Base-by-base conservation (phyloP, 2,329 filamentous ascomycete genomes). In the Neoarthrinium moseri region DNA sequence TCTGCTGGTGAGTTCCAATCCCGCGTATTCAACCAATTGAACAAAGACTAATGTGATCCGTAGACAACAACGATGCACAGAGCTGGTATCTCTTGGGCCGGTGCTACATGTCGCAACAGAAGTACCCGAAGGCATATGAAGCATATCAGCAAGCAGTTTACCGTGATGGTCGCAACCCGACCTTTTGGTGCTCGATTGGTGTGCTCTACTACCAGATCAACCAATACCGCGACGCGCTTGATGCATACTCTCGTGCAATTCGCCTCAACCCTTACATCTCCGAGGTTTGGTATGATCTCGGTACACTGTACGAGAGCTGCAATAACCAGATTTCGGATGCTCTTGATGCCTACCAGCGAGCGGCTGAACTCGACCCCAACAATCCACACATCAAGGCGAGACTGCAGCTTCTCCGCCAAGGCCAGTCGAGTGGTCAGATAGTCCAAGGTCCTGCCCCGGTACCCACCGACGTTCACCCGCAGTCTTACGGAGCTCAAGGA, bases 191-290 rank as follows among this genome's bases (percentile, higher is more conserved):
- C 74, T 97, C 92, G 8, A 99, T 99, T 63, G 94, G 94, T 65
- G 94, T 99, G 13, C 79, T 99, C 49, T 99, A 99, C 68, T 99
- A 97, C 72, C 94, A 97, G 71, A 99, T 99, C 74, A 99, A 97
- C 70, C 94, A 99, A 72, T 99, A 99, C 71, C 86, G 94, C 48
- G 94, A 99, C 74, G 94, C 94, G 3, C 80, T 99, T 43, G 94
- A 99, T 72, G 94, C 94, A 30, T 99, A 97, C 70, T 96, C 91
- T 51, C 88, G 94, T 50, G 94, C 94, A 37, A 99, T 97, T 59
- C 87, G 94, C 46, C 72, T 99, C 58, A 99, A 97, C 65, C 94
- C 94, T 5, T 96, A 95, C 74, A 97, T 99, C 54, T 96, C 91
- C 2, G 94, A 99, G 68, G 94, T 99, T 42, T 99, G 94, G 94